Conservation (phyloP, 176 grass and related monocot species). For the Lolium multiflorum region DNA sequence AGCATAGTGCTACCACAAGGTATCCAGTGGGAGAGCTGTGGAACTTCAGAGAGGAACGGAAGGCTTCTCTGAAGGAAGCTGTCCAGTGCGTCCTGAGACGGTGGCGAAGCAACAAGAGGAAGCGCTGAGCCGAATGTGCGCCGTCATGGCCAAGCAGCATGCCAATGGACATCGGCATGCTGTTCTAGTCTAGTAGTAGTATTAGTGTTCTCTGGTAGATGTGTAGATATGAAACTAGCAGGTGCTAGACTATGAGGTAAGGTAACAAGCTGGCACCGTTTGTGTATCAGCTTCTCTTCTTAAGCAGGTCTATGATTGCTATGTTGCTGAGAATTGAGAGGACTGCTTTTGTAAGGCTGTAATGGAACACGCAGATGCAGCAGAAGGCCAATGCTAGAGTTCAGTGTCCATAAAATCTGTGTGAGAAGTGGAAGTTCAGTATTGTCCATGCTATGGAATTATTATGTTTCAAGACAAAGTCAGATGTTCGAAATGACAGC, state of each 20-base stretch:
- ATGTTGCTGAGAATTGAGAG: background rate
- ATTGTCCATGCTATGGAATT: background rate
- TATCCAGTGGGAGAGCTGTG: constrained; percentile 62
- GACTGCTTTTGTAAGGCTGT: background rate
- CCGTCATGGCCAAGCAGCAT: background rate
- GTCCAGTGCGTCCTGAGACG: constrained; percentile 54
- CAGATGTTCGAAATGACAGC: background rate
- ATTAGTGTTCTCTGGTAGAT: background rate
- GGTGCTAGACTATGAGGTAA: background rate
- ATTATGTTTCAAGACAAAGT: background rate
- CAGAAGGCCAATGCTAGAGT: background rate
- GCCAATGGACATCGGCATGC: background rate
- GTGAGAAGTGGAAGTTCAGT: background rate
- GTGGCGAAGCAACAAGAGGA: constrained; percentile 57
- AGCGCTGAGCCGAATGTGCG: constrained; percentile 34
- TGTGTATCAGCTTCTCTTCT: background rate
- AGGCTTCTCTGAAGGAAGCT: constrained; percentile 59
- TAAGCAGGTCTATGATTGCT: background rate
- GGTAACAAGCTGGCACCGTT: background rate
- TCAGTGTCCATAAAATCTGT: background rate
- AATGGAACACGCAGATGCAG: background rate
- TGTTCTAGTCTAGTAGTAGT: background rate
- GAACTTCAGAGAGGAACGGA: constrained; percentile 55
- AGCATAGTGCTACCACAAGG: constrained; percentile 57
- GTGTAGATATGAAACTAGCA: background rate